These are phyloP conservation scores for Biscogniauxia mediterranea DNA, from an alignment of 2,329 filamentous ascomycete genomes.

Conservation along the genomic window DNA sequence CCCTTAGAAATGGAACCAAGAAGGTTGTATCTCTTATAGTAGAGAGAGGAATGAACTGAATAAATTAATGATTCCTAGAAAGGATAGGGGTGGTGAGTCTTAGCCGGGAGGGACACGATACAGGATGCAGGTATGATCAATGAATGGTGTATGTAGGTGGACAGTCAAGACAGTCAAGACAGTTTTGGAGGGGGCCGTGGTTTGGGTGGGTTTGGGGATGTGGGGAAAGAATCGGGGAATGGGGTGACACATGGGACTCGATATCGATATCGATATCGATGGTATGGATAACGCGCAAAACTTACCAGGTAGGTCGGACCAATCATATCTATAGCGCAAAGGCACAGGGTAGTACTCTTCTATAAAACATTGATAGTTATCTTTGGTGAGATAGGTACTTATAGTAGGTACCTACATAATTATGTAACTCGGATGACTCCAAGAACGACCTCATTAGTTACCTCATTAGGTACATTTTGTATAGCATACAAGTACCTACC, in stretches of 20 bases:
- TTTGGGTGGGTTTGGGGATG: background rate
- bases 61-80: too few species aligned
- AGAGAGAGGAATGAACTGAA: too few species aligned
- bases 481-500: too few species aligned
- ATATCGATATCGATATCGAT: constrained; percentile 3
- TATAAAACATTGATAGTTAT: too few species aligned
- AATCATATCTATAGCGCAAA: constrained; percentile 28
- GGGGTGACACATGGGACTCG: constrained; percentile 12
- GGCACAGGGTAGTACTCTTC: background rate
- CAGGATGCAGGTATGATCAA: too few species aligned
- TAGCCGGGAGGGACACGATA: too few species aligned
- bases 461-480: too few species aligned
- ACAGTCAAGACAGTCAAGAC: too few species aligned
- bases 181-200: background rate
- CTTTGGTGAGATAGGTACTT: background rate
- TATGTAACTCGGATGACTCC: too few species aligned
- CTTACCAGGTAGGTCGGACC: constrained; percentile 10
- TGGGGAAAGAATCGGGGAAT: background rate
- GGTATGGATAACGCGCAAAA: constrained; percentile 1
- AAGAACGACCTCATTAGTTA: too few species aligned
- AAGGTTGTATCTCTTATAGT: too few species aligned
- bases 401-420: background rate
- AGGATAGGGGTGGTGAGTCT: too few species aligned
- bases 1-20: background rate
- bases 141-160: background rate